Evolutionary conservation across 2,329 filamentous ascomycete genomes (phyloP).

Genomic region (Epichloe brachyelytri): DNA sequence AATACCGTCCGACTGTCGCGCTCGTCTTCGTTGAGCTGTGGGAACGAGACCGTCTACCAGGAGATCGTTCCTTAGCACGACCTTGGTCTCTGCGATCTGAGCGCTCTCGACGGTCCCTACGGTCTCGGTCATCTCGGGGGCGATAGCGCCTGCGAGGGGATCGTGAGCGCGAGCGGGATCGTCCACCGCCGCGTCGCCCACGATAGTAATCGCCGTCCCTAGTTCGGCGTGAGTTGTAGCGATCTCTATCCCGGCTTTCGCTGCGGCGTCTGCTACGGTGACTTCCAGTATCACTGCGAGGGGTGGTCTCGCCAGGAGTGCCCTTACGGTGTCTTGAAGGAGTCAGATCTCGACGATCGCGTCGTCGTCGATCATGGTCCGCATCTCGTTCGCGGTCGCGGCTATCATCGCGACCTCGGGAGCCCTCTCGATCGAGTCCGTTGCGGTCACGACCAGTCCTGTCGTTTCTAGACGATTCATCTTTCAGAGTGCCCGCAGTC

Average conservation of each 20-base stretch:
- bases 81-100: constrained; percentile 35
- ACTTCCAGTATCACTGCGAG: constrained; percentile 64
- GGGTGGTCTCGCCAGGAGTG: constrained; percentile 49
- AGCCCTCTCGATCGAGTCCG: constrained; percentile 41
- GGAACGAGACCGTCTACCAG: constrained; percentile 38
- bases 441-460: constrained; percentile 16
- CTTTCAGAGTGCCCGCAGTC: constrained; percentile 31
- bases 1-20: constrained; percentile 94
- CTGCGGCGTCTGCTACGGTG: constrained; percentile 72
- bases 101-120: constrained; percentile 37
- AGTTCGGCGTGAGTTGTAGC: constrained; percentile 59
- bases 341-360: constrained; percentile 45
- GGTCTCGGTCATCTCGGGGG: constrained; percentile 39
- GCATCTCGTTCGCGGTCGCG: constrained; percentile 44
- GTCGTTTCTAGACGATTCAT: constrained; percentile 36
- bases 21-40: constrained; percentile 84
- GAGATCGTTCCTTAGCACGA: constrained; percentile 38
- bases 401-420: constrained; percentile 43
- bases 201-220: constrained; percentile 63
- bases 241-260: constrained; percentile 64
- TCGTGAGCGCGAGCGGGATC: constrained; percentile 56
- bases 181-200: constrained; percentile 28
- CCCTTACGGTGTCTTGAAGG: constrained; percentile 30
- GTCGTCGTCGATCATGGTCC: constrained; percentile 36
- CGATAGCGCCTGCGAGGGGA: constrained; percentile 52